Evolutionary conservation across 192 early-diverging fungal genomes (phyloP).

Genomic region (Phycomyces blakesleeanus): DNA sequence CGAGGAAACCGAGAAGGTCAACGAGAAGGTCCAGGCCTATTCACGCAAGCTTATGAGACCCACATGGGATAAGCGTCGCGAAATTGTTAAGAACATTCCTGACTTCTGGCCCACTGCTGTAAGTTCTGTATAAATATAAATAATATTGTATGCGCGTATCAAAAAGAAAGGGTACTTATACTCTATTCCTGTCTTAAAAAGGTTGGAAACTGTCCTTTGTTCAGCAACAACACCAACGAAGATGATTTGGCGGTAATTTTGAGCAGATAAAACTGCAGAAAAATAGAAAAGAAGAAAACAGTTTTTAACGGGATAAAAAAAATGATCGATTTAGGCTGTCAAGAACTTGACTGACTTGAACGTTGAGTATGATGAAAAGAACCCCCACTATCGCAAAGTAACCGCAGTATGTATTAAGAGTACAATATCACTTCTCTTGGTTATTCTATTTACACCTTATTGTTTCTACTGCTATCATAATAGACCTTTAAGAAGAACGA

Average conservation of each 20-base stretch:
- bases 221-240: background rate
- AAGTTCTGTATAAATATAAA: slow-evolving; percentile 6
- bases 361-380: slow-evolving; percentile 29
- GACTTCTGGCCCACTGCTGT: slow-evolving; percentile 29
- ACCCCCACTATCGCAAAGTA: slow-evolving; percentile 27
- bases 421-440: background rate
- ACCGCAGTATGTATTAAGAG: slow-evolving; percentile 20
- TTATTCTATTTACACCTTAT: too few species aligned
- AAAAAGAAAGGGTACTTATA: background rate
- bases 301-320: background rate
- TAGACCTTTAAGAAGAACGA: slow-evolving; percentile 31
- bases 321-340: slow-evolving; percentile 12
- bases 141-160: background rate
- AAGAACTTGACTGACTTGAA: slow-evolving; percentile 31
- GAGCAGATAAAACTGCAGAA: background rate
- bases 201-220: slow-evolving; percentile 18
- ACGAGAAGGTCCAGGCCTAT: slow-evolving; percentile 7
- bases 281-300: background rate
- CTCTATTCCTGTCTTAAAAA: background rate
- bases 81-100: slow-evolving; percentile 33
- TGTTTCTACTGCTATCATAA: too few species aligned
- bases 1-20: background rate
- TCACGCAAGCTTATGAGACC: slow-evolving; percentile 31
- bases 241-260: slow-evolving; percentile 15
- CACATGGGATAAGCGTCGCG: slow-evolving; percentile 34